Evolutionary conservation across 1,139 yeast species (phyloP).

Genomic region (Sugiyamaella pinicola): DNA sequence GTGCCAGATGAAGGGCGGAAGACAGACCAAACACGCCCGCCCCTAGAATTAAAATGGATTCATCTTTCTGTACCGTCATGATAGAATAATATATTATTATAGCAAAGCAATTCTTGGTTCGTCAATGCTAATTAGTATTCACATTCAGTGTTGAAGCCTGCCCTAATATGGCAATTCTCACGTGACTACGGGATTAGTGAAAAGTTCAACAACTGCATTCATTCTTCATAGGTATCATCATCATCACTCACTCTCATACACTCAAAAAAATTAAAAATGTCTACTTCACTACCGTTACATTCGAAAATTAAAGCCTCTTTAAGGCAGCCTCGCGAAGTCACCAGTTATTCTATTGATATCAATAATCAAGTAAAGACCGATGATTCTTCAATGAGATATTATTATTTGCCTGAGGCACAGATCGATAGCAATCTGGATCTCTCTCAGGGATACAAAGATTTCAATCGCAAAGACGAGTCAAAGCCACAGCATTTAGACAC

Average conservation of each 20-base stretch:
- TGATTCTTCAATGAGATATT: slow-evolving; percentile 60
- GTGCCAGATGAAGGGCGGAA: slow-evolving; percentile 45
- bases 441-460: slow-evolving; percentile 61
- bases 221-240: too few species aligned
- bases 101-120: too few species aligned
- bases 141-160: neutral
- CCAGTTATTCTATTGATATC: slow-evolving; percentile 57
- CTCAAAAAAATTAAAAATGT: neutral
- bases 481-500: slow-evolving; percentile 61
- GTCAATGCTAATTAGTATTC: too few species aligned
- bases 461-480: slow-evolving; percentile 56
- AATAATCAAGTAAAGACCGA: slow-evolving; percentile 54
- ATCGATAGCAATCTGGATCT: slow-evolving; percentile 58
- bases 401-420: slow-evolving; percentile 74
- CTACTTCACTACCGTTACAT: slow-evolving; percentile 24
- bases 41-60: slow-evolving; percentile 44
- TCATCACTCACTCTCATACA: too few species aligned
- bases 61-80: neutral
- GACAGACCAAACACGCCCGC: slow-evolving; percentile 54
- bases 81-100: neutral
- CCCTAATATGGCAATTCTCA: too few species aligned
- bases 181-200: too few species aligned
- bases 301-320: slow-evolving; percentile 42
- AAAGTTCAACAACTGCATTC: too few species aligned
- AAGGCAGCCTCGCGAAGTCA: slow-evolving; percentile 76